Percentiles rank a stretch among this genome's conserved stretches.
Conservation (phyloP, 495 filamentous ascomycete genomes). For the Hypoxylon lienhwacheense region DNA sequence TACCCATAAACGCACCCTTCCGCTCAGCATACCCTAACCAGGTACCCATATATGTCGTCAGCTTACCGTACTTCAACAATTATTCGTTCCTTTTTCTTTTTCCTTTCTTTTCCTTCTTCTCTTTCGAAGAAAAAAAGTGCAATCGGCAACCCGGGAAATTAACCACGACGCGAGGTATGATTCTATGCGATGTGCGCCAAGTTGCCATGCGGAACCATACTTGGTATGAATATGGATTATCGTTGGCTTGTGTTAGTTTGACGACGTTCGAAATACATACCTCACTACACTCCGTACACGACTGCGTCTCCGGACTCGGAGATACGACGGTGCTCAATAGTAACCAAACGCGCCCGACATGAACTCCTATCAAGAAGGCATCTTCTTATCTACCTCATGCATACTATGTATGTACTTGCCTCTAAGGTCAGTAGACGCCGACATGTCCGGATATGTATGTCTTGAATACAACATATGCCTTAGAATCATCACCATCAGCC, state of each 20-base stretch:
- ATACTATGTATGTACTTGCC: too few species aligned
- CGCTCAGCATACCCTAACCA: too few species aligned
- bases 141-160: slow-evolving; percentile 27
- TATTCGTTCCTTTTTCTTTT: too few species aligned
- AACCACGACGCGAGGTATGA: slow-evolving; percentile 9
- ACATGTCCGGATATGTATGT: too few species aligned
- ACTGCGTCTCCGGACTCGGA: slow-evolving; percentile 19
- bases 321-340: not conserved
- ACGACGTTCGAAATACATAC: not conserved
- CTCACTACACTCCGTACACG: not conserved
- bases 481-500: not conserved
- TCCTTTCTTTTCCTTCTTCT: too few species aligned
- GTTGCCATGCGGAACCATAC: slow-evolving; percentile 7
- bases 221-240: slow-evolving; percentile 7
- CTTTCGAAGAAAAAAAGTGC: too few species aligned
- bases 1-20: too few species aligned
- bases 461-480: too few species aligned
- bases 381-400: not conserved
- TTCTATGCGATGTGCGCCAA: slow-evolving; percentile 13
- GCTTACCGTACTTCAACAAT: too few species aligned
- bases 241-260: not conserved
- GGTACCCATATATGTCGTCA: too few species aligned
- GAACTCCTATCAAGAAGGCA: not conserved
- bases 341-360: not conserved
- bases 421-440: too few species aligned